phyloP scores from a whole-genome alignment of 768 basidiomycete species.

The Leccinum longicurvipes region DNA sequence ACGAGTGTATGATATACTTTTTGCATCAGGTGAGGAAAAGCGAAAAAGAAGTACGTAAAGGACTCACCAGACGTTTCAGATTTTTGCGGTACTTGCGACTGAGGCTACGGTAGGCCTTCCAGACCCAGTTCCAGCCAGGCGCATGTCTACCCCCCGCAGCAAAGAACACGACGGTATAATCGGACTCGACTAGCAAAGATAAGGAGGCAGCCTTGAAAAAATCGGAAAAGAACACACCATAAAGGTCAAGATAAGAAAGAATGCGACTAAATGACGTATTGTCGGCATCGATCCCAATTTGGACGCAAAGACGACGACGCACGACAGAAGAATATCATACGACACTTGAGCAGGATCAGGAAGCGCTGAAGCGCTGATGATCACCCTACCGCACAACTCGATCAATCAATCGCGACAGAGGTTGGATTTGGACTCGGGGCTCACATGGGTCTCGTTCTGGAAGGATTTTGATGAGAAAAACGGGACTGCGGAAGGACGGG shows the following conservation, averaged over 20 bases:
- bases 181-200: constrained; percentile 67
- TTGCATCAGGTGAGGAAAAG: constrained; percentile 6
- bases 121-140: constrained; percentile 87
- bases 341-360: constrained; percentile 75
- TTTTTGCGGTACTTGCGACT: constrained; percentile 87
- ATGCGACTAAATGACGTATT: constrained; percentile 51
- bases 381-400: constrained; percentile 54
- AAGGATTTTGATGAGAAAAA: constrained; percentile 12
- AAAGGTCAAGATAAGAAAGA: constrained; percentile 74
- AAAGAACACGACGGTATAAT: constrained; percentile 86
- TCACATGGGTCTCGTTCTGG: constrained; percentile 84
- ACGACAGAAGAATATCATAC: constrained; percentile 76
- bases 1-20: constrained; percentile 84
- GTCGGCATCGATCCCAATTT: not conserved
- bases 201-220: not conserved
- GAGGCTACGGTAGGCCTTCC: constrained; percentile 82
- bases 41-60: not conserved
- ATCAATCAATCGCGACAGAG: constrained; percentile 2
- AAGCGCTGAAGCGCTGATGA: constrained; percentile 77
- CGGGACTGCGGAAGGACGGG: constrained; percentile 2
- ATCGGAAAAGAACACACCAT: constrained; percentile 47
- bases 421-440: constrained; percentile 22
- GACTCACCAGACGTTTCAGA: constrained; percentile 71
- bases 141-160: constrained; percentile 73
- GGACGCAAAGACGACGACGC: constrained; percentile 32